These are phyloP conservation scores for Talaromyces thailandensis DNA, from an alignment of 495 filamentous ascomycete genomes.

Conservation along the genomic window DNA sequence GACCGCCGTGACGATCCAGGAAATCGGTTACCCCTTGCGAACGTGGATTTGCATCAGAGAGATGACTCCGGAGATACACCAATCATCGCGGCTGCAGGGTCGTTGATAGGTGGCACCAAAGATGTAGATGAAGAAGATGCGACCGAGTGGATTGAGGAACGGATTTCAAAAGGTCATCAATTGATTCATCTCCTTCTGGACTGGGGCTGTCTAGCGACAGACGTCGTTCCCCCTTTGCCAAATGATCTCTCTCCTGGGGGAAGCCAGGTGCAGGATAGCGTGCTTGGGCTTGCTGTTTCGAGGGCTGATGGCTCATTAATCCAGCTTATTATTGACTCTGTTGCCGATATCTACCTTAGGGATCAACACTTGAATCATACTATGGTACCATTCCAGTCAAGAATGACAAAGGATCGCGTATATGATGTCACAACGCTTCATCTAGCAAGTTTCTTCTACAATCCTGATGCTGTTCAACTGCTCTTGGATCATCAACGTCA, in stretches of 20 bases:
- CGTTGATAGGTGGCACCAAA: neutral
- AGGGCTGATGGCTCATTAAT: constrained; percentile 2
- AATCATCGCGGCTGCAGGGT: neutral
- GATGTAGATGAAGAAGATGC: neutral
- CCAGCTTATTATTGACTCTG: constrained; percentile 8
- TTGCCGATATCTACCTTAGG: constrained; percentile 9
- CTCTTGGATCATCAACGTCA: constrained; percentile 5
- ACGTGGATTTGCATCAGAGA: neutral
- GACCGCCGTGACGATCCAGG: neutral
- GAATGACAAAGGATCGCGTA: neutral
- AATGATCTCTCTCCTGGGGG: neutral
- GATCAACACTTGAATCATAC: neutral
- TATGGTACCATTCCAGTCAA: neutral
- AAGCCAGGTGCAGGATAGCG: neutral
- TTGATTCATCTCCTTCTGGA: constrained; percentile 10
- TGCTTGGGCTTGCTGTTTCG: constrained; percentile 7
- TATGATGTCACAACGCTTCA: constrained; percentile 11
- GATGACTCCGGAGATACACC: neutral
- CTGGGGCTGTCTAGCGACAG: constrained; percentile 6
- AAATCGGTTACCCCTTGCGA: neutral
- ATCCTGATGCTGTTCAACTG: constrained; percentile 7
- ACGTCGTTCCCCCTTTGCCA: neutral
- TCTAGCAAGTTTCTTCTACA: constrained; percentile 6
- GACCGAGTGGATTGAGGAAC: neutral
- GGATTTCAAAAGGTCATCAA: neutral